A percentile compares a stretch with the other conserved stretches of the same genome.
These are phyloP conservation scores for Angophora floribunda DNA, from an alignment of 345 rosid genomes.

Conservation along the genomic window DNA sequence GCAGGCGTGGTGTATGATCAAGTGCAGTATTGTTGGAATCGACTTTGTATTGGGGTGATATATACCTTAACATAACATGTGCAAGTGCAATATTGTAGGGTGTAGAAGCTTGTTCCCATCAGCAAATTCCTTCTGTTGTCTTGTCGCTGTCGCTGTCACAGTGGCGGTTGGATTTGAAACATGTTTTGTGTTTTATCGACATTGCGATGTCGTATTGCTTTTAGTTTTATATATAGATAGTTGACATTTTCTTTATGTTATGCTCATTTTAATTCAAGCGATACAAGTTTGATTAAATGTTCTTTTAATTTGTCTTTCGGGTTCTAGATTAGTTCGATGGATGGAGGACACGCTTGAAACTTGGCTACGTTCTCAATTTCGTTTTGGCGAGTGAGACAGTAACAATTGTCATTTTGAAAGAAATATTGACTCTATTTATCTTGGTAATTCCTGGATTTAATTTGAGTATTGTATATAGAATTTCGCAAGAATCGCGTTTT, in stretches of 20 bases:
- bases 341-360: background rate
- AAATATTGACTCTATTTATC: background rate
- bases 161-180: background rate
- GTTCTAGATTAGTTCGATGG: background rate
- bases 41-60: background rate
- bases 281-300: background rate
- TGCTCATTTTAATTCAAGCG: background rate
- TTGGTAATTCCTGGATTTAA: background rate
- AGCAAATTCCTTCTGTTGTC: background rate
- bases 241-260: background rate
- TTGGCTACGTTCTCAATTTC: background rate
- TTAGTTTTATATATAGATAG: background rate
- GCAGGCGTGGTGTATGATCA: background rate
- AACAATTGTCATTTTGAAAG: background rate
- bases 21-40: background rate
- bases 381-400: background rate
- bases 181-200: background rate
- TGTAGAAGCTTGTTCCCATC: background rate
- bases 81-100: background rate
- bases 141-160: background rate
- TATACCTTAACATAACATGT: background rate
- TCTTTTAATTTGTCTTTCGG: background rate
- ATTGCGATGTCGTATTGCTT: background rate
- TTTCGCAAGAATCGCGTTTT: background rate
- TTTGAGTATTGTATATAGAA: background rate